phyloP scores from a whole-genome alignment of 768 basidiomycete species.

The Rhodotorula graminis region DNA sequence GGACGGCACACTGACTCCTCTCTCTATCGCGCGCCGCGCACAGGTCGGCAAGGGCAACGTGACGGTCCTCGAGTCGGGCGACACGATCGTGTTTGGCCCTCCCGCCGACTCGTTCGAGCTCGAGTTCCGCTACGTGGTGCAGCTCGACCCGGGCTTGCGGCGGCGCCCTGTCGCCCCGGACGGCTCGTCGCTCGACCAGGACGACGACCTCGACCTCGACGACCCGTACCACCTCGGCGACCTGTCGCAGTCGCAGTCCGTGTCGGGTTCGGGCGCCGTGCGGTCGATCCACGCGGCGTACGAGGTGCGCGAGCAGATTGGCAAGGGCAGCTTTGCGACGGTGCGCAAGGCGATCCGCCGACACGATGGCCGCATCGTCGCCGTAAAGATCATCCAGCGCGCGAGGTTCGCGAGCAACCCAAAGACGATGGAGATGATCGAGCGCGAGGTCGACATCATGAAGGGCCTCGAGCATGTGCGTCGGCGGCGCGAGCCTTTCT shows the following conservation, averaged over 20 bases:
- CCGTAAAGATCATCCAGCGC: conserved; percentile 73
- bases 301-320: conserved; percentile 54
- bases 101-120: conserved; percentile 45
- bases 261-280: conserved; percentile 12
- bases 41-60: conserved; percentile 60
- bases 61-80: conserved; percentile 66
- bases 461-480: conserved; percentile 63
- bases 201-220: too few species aligned
- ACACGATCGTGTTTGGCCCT: conserved; percentile 78
- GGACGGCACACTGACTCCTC: too few species aligned
- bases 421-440: conserved; percentile 51
- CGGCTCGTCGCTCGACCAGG: background rate
- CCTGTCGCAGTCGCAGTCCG: conserved; percentile 5
- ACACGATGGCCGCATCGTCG: conserved; percentile 66
- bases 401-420: conserved; percentile 33
- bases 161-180: background rate
- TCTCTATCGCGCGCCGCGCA: background rate
- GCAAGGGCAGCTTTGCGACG: conserved; percentile 85
- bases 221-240: conserved; percentile 32
- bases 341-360: conserved; percentile 77
- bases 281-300: conserved; percentile 47
- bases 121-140: conserved; percentile 37
- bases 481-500: background rate
- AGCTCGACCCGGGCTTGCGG: background rate
- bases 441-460: conserved; percentile 73